Evolutionary conservation across 345 rosid species (phyloP).

Genomic region (Populus tremula): DNA sequence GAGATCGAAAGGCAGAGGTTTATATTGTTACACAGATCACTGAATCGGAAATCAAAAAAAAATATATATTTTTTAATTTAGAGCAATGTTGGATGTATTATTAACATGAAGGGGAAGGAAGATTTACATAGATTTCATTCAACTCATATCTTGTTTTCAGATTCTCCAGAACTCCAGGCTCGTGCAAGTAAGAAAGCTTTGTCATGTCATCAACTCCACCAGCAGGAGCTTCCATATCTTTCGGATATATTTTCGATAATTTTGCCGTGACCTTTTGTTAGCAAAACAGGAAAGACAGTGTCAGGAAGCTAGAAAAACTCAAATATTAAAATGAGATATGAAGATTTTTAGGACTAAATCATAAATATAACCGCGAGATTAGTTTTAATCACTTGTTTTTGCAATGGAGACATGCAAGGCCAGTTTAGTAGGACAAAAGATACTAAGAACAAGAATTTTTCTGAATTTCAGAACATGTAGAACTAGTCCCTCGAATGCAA

Average conservation of each 20-base stretch:
- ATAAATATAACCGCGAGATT: not conserved
- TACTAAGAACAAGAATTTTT: not conserved
- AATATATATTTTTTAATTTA: too few species aligned
- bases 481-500: not conserved
- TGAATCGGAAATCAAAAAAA: not conserved
- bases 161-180: slow-evolving; percentile 92
- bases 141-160: slow-evolving; percentile 74
- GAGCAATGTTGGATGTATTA: not conserved
- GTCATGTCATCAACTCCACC: slow-evolving; percentile 99
- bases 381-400: not conserved
- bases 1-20: slow-evolving; percentile 12
- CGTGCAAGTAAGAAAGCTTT: slow-evolving; percentile 86
- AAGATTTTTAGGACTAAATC: not conserved
- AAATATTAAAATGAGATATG: not conserved
- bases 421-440: not conserved
- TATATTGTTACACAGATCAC: not conserved
- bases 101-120: slow-evolving; percentile 1
- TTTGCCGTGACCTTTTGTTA: slow-evolving; percentile 53
- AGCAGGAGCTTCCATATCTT: slow-evolving; percentile 86
- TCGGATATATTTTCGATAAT: slow-evolving; percentile 70
- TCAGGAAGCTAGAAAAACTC: not conserved
- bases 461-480: not conserved
- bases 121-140: slow-evolving; percentile 86
- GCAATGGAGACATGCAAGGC: not conserved
- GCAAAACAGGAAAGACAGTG: not conserved